Evolutionary conservation across 345 rosid species (phyloP).

Genomic region (Anastatica hierochuntica): DNA sequence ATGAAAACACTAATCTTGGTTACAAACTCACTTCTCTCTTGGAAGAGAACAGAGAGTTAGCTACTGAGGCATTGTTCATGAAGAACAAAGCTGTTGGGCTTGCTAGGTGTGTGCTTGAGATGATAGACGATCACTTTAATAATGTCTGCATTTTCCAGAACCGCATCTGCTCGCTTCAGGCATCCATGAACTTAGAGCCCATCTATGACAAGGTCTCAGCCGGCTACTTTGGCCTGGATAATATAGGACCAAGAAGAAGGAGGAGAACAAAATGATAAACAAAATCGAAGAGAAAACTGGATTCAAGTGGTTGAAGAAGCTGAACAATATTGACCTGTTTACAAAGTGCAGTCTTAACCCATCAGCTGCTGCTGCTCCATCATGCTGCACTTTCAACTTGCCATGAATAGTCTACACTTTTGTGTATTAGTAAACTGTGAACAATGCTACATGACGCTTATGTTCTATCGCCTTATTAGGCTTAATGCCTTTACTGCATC

Average conservation of each 20-base stretch:
- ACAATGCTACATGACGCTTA: constrained; percentile 4
- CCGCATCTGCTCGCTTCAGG: constrained; percentile 37
- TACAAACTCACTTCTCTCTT: constrained; percentile 28
- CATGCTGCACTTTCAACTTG: not conserved
- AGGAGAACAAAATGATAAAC: constrained; percentile 15
- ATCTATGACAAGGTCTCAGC: not conserved
- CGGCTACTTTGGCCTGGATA: constrained; percentile 22
- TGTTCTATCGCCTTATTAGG: not conserved
- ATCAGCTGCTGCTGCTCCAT: constrained; percentile 6
- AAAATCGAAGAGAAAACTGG: constrained; percentile 14
- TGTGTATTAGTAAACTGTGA: constrained; percentile 11
- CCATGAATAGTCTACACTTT: too few species aligned
- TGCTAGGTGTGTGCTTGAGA: constrained; percentile 36
- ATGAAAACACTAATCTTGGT: constrained; percentile 43
- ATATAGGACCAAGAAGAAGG: constrained; percentile 30
- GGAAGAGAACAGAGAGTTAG: constrained; percentile 46
- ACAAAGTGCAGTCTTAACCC: constrained; percentile 9
- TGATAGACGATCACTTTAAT: constrained; percentile 52
- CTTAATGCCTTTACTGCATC: constrained; percentile 20
- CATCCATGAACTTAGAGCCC: constrained; percentile 8
- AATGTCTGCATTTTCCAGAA: constrained; percentile 29
- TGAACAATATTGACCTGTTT: constrained; percentile 19
- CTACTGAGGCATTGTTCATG: constrained; percentile 36
- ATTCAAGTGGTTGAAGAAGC: constrained; percentile 25
- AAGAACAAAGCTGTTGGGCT: constrained; percentile 47